Conservation (phyloP, 2,329 filamentous ascomycete species). For the Biscogniauxia mediterranea region DNA sequence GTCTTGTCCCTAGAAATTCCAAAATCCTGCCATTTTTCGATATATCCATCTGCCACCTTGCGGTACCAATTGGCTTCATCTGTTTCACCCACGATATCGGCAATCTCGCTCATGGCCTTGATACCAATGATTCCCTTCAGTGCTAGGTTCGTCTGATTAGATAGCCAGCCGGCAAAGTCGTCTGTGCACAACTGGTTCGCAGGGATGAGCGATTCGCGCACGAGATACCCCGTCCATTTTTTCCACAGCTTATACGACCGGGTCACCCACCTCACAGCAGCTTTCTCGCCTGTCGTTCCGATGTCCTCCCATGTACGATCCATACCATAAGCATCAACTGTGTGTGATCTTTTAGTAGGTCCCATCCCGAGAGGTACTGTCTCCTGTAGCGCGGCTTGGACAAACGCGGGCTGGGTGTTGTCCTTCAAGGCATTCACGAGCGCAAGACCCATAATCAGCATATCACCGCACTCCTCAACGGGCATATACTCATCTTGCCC, state of each 20-base stretch:
- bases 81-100: slow-evolving; percentile 55
- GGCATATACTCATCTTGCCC: slow-evolving; percentile 74
- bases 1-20: slow-evolving; percentile 68
- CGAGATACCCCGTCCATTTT: slow-evolving; percentile 72
- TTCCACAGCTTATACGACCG: slow-evolving; percentile 68
- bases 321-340: slow-evolving; percentile 43
- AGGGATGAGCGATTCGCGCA: slow-evolving; percentile 67
- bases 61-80: slow-evolving; percentile 60
- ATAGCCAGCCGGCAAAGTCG: slow-evolving; percentile 74
- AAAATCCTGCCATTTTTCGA: slow-evolving; percentile 68
- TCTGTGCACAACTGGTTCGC: slow-evolving; percentile 74
- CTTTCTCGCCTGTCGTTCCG: slow-evolving; percentile 42
- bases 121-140: slow-evolving; percentile 77
- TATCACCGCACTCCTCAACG: slow-evolving; percentile 71
- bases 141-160: slow-evolving; percentile 72
- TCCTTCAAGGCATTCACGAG: slow-evolving; percentile 73
- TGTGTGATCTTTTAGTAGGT: slow-evolving; percentile 13
- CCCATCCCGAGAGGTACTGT: slow-evolving; percentile 14
- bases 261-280: slow-evolving; percentile 39
- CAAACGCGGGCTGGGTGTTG: slow-evolving; percentile 54
- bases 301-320: slow-evolving; percentile 59
- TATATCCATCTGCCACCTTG: slow-evolving; percentile 63
- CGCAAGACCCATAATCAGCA: slow-evolving; percentile 76
- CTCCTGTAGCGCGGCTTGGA: slow-evolving; percentile 41
- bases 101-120: slow-evolving; percentile 71